phyloP scores from a whole-genome alignment of 257 asterid genomes.

The Solanum medicagineum region DNA sequence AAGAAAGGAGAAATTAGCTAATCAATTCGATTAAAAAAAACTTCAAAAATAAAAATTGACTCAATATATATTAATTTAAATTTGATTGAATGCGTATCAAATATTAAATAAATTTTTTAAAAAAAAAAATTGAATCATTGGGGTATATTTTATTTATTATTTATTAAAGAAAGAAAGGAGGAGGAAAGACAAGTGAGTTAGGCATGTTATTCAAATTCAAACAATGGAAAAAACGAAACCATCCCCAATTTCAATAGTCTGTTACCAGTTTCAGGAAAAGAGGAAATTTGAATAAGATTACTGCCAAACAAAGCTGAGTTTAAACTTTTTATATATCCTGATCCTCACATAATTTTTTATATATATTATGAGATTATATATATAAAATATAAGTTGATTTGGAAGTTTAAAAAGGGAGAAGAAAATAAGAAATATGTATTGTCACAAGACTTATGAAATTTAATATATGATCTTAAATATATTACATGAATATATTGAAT shows the following conservation, averaged over 20 bases:
- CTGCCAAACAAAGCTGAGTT: background rate
- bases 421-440: too few relatives aligned
- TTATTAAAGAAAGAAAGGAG: too few relatives aligned
- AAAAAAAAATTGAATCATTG: too few relatives aligned
- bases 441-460: too few relatives aligned
- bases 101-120: too few relatives aligned
- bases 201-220: background rate
- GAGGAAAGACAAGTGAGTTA: background rate
- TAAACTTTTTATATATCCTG: background rate
- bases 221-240: background rate
- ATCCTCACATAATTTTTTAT: background rate
- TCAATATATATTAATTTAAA: too few relatives aligned
- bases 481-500: too few relatives aligned
- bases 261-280: background rate
- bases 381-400: background rate
- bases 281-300: background rate
- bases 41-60: too few relatives aligned
- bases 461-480: background rate
- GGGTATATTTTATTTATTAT: too few relatives aligned
- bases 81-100: too few relatives aligned
- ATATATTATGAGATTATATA: background rate
- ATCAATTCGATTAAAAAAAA: too few relatives aligned
- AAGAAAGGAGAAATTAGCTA: too few relatives aligned
- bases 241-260: background rate
- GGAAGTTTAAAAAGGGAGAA: fast-evolving